Base-by-base conservation (phyloP, 2,329 filamentous ascomycete genomes). In the Trichophyton simii region DNA sequence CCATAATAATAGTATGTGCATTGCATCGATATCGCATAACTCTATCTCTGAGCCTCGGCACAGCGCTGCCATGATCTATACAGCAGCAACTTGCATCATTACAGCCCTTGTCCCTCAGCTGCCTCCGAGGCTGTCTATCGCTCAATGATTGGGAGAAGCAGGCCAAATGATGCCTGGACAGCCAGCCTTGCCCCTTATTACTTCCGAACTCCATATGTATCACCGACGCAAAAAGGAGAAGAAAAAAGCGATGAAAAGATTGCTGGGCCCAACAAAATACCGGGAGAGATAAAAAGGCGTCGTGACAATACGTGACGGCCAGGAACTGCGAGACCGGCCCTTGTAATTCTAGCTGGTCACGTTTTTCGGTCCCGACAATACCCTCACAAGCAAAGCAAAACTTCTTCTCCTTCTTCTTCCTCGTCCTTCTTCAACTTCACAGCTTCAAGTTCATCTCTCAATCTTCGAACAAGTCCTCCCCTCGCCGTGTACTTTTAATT, bases 401-500 rank as follows among this genome's bases (percentile, higher is more conserved):
- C 41, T 44, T 44, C 41, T n/a, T 7, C 41, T 44, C n/a, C 13
- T 38, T 20, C 22, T n/a, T 61, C 20, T 2, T 59, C 15, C 38
- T 59, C 31, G 50, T 36, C 44, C 25, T 42, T 22, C 34, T 59
- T 34, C 60, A 31, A 18, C 54, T 46, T 50, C 55, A 15, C n/a
- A 15, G 28, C 22, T 38, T 13, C 60, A 22, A 42, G 6, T 20
- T 34, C 52, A 34, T 55, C 52, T 13, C 38, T 13, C 38, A 59
- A 44, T 4, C 28, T 15, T 57, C 44, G 36, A 38, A 38, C 34
- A 38, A 38, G 34, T 18, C 31, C 18, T 11, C 31, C 15, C 58
- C 59, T 61, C 62, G 46, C 60, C 42, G 50, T 34, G 41, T 20
- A 54, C 38, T 25, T 59, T 42, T 63, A 60, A 62, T 62, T n/a